Percentiles rank a stretch among this genome's conserved stretches.
Evolutionary conservation across 179 eudicot species (phyloP).

Genomic region (Beta lomatogona): DNA sequence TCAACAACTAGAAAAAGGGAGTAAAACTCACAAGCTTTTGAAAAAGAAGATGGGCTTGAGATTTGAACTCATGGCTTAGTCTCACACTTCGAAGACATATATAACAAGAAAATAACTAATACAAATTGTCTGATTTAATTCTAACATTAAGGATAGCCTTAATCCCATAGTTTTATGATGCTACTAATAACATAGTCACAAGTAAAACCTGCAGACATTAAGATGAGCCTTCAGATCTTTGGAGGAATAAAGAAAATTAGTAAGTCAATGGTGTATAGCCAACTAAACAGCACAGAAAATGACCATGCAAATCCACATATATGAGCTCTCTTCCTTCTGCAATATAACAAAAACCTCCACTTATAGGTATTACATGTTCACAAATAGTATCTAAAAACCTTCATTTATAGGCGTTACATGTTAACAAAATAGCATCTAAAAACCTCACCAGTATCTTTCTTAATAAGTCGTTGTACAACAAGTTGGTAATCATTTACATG

Average conservation of each 20-base stretch:
- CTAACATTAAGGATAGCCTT: neutral
- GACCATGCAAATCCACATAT: neutral
- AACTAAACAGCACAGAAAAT: neutral
- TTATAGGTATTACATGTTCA: neutral
- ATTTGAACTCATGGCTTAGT: neutral
- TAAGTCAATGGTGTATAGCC: neutral
- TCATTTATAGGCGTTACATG: neutral
- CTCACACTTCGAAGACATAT: neutral
- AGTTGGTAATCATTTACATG: constrained; percentile 79
- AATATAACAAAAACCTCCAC: constrained; percentile 14
- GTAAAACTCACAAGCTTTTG: neutral
- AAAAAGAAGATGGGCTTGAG: neutral
- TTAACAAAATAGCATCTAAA: constrained; percentile 1
- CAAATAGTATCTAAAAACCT: constrained; percentile 22
- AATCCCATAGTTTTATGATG: neutral
- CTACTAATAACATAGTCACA: neutral
- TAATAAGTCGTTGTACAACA: constrained; percentile 51
- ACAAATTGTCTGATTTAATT: neutral
- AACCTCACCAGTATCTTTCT: constrained; percentile 66
- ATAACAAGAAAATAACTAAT: neutral
- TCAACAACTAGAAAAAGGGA: neutral
- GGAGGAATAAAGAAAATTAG: neutral
- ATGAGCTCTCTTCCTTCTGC: neutral
- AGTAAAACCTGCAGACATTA: neutral
- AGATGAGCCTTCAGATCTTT: neutral